Evolutionary conservation across 2,329 filamentous ascomycete species (phyloP).

Genomic region (Coniochaeta hoffmannii): DNA sequence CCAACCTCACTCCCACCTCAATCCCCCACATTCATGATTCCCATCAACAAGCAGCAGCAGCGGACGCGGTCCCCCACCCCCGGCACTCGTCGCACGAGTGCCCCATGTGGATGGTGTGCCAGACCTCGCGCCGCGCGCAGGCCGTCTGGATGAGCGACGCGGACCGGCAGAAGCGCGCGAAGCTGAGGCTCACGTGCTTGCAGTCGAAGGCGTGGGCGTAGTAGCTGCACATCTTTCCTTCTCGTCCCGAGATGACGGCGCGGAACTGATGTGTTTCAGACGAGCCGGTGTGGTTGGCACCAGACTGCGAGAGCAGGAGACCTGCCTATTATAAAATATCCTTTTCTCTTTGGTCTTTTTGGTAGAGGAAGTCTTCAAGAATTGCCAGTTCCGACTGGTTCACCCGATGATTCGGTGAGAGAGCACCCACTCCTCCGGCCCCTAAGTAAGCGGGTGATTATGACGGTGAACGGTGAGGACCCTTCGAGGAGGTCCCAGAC

Average conservation of each 20-base stretch:
- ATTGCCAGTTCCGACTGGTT: background rate
- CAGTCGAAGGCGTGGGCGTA: conserved; percentile 29
- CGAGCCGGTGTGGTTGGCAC: no score
- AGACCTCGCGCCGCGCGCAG: conserved; percentile 23
- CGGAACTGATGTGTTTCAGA: background rate
- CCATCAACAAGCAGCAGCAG: background rate
- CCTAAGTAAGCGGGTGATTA: background rate
- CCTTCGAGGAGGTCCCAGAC: background rate
- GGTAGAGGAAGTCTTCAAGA: no score
- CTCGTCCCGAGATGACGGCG: no score
- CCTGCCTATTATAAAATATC: no score
- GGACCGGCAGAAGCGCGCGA: conserved; percentile 26
- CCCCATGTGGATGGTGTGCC: conserved; percentile 27
- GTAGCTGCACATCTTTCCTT: conserved; percentile 26
- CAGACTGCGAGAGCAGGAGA: no score
- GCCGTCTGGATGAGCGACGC: conserved; percentile 28
- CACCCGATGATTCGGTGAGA: background rate
- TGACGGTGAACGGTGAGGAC: background rate
- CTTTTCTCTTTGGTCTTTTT: no score
- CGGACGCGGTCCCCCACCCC: conserved; percentile 11
- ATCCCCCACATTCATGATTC: no score
- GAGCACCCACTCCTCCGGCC: no score
- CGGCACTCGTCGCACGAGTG: conserved; percentile 27
- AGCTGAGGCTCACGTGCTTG: conserved; percentile 25
- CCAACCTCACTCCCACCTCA: no score